Evolutionary conservation across 805 yeast species (phyloP), one percentile per base, ranked within the genome.

Genomic region (Vanderwaltozyma verrucispora): DNA sequence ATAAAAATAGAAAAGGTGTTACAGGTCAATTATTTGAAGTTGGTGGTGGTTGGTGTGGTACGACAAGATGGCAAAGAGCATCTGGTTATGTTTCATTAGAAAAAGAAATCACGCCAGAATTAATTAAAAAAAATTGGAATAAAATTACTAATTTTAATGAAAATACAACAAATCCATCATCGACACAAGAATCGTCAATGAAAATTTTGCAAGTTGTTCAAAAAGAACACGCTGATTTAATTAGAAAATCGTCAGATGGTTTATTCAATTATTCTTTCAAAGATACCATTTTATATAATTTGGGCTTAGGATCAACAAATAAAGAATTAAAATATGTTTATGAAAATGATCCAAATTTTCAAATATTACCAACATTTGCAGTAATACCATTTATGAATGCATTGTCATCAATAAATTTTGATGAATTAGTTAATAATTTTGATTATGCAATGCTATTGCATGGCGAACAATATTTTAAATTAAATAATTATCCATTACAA

Each of bases 41-140:
- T 48, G 98, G 97, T 49, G 95, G 92, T 41, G 97, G 96, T 30
- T 89, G 96, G 96, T 69, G 84, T 50, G 96, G 95, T 53, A 75
- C 76, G 62, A 88, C 96, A 29, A 75, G 96, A 68, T 88, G 92
- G 89, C 94, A 89, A 66, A 76, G 96, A 59, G 80, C 94, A 38
- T 77, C 78, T 45, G 97, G 98, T 49, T 80, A 73, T 32, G 82
- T 82, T 13, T 71, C 75, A 27, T 74, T 71, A 43, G 51, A 48
- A 19, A 49, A 50, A 31, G 44, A 51, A 13, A 50, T 62, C 27
- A 75, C 72, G 13, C 79, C 85, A 16, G 97, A 89, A 62, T 72
- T 74, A 49, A 66, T 89, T 42, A 67, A 71, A 38, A 80, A 78
- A 36, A 67, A 80, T 56, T 76, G 92, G 78, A 64, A 54, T 10